Evolutionary conservation across 257 asterid species (phyloP).

Genomic region (Thymus quinquecostatus): DNA sequence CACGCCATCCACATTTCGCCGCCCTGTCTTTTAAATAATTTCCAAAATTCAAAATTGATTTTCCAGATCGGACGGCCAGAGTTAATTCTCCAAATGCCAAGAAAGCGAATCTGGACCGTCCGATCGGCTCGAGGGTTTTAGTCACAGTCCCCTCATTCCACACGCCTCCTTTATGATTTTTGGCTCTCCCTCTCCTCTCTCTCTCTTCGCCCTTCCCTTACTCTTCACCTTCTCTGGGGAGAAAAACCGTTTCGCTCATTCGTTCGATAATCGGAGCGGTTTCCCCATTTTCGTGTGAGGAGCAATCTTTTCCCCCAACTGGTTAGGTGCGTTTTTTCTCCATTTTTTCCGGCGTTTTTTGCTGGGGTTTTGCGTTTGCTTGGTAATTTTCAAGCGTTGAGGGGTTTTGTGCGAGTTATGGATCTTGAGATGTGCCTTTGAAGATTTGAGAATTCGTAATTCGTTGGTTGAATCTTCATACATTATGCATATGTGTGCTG

Average conservation of each 20-base stretch:
- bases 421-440: conserved; percentile 7
- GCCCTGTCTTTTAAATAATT: too few relatives aligned
- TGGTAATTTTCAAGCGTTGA: too few relatives aligned
- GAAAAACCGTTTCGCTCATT: conserved; percentile 33
- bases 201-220: neutral
- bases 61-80: conserved; percentile 34
- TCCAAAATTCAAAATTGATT: neutral
- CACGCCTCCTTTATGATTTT: conserved; percentile 47
- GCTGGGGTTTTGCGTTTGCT: too few relatives aligned
- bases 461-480: too few relatives aligned
- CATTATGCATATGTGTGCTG: neutral
- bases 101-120: conserved; percentile 40
- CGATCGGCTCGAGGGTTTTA: conserved; percentile 55
- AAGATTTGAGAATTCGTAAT: neutral
- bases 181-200: neutral
- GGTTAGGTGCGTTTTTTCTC: conserved; percentile 25
- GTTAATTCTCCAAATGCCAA: conserved; percentile 20
- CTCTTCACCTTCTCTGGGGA: conserved; percentile 19
- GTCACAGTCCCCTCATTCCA: conserved; percentile 32
- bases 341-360: too few relatives aligned
- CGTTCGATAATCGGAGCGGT: conserved; percentile 31
- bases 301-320: neutral
- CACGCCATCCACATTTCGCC: too few relatives aligned
- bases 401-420: neutral
- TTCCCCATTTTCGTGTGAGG: conserved; percentile 20